Conservation (phyloP, 2,329 filamentous ascomycete genomes). For the Daldinia eschscholtzii region DNA sequence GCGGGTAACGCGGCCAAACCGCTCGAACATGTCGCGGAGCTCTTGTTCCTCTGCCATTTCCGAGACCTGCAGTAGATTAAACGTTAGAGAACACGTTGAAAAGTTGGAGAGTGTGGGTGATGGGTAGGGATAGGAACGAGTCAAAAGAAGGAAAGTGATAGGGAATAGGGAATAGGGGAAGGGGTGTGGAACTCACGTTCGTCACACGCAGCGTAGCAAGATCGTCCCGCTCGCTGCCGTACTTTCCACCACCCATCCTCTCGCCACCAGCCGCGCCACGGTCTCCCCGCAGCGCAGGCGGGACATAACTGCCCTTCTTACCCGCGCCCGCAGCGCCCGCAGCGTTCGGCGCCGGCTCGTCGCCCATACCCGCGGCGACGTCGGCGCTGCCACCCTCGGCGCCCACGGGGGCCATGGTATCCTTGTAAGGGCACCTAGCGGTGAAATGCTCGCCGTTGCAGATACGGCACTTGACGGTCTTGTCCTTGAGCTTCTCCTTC, state of each 20-base stretch:
- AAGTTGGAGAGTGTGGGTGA: neutral
- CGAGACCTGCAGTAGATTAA: constrained; percentile 73
- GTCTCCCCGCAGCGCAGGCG: constrained; percentile 87
- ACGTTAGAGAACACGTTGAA: constrained; percentile 11
- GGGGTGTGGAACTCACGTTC: constrained; percentile 76
- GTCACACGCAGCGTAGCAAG: constrained; percentile 96
- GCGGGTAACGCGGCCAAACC: constrained; percentile 94
- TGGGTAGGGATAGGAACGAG: neutral
- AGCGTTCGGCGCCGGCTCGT: constrained; percentile 61
- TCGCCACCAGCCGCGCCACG: constrained; percentile 74
- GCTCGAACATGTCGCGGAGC: constrained; percentile 96
- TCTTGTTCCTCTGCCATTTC: constrained; percentile 98
- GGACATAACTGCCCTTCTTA: constrained; percentile 89
- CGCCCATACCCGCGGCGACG: constrained; percentile 66
- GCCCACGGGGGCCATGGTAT: constrained; percentile 93
- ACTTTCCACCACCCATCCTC: constrained; percentile 88
- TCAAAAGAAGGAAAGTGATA: neutral
- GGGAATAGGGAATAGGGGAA: neutral
- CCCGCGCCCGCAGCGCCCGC: constrained; percentile 68
- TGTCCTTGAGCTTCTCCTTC: constrained; percentile 92
- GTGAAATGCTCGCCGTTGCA: constrained; percentile 99
- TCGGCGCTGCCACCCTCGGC: constrained; percentile 67
- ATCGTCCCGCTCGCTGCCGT: constrained; percentile 87
- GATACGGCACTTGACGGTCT: constrained; percentile 99
- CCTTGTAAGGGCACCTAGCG: constrained; percentile 98